Conservation (phyloP, 2,329 filamentous ascomycete genomes). For the Penicillium sp. region DNA sequence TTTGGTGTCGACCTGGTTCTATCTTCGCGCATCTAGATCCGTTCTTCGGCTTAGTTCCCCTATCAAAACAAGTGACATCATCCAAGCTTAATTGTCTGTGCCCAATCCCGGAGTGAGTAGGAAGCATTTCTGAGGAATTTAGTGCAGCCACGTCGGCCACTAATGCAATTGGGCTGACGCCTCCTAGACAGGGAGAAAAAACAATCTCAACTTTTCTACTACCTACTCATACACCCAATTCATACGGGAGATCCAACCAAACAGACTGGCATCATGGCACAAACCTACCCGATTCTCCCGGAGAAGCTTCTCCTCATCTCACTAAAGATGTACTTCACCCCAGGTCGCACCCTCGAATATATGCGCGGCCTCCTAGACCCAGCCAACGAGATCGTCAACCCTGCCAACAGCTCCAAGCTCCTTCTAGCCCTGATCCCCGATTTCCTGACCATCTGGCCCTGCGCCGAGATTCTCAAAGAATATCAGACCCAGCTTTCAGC, state of each 20-base stretch:
- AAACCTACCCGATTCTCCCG: conserved; percentile 33
- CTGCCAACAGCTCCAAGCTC: conserved; percentile 50
- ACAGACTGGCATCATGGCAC: conserved; percentile 8
- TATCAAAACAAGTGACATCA: conserved; percentile 12
- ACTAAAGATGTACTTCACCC: conserved; percentile 41
- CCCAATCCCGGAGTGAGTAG: conserved; percentile 2
- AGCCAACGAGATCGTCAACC: conserved; percentile 45
- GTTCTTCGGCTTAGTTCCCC: not conserved
- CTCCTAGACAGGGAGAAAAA: not conserved
- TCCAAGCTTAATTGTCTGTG: not conserved
- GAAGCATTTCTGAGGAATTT: not conserved
- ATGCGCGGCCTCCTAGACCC: conserved; percentile 51
- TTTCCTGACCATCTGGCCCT: conserved; percentile 64
- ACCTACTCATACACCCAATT: not conserved
- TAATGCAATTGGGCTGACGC: conserved; percentile 16
- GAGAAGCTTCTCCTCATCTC: conserved; percentile 41
- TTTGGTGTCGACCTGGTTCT: not conserved
- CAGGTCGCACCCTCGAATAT: conserved; percentile 57
- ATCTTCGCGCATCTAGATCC: not conserved
- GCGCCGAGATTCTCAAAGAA: conserved; percentile 39
- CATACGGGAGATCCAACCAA: not conserved
- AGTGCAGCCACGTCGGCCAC: conserved; percentile 8
- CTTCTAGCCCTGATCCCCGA: conserved; percentile 79
- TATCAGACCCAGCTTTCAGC: conserved; percentile 26
- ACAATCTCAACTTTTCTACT: conserved; percentile 1